These are phyloP conservation scores for Phytopythium ostracodes DNA, from an alignment of 352 stramenopile genomes.

Conservation along the genomic window DNA sequence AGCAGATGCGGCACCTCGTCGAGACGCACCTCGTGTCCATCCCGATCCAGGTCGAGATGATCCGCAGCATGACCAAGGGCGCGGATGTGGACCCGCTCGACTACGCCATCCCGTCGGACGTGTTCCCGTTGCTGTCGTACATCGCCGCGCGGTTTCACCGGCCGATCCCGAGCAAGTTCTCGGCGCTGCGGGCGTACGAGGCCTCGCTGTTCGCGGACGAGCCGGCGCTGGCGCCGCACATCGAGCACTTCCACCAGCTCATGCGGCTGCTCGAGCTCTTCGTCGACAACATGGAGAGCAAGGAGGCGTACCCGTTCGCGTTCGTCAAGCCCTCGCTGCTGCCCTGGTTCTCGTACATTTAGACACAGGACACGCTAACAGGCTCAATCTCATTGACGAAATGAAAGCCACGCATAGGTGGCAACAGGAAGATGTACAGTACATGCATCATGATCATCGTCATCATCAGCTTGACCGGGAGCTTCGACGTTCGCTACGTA, in stretches of 20 bases:
- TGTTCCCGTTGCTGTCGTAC: constrained; percentile 5
- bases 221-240: constrained; percentile 11
- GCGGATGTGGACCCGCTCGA: constrained; percentile 26
- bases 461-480: too few relatives aligned
- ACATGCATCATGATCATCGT: too few relatives aligned
- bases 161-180: constrained; percentile 5
- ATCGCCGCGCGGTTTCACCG: constrained; percentile 3
- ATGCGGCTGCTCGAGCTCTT: constrained; percentile 27
- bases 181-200: constrained; percentile 16
- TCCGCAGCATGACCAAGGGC: constrained; percentile 30
- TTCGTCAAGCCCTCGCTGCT: constrained; percentile 27
- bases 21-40: constrained; percentile 26
- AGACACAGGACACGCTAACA: too few relatives aligned
- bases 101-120: constrained; percentile 52
- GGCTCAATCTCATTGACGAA: too few relatives aligned
- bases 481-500: too few relatives aligned
- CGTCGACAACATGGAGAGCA: constrained; percentile 81
- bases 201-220: constrained; percentile 22
- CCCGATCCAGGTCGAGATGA: constrained; percentile 40
- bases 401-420: too few relatives aligned
- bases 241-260: constrained; percentile 20
- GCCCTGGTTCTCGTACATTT: constrained; percentile 31
- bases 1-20: constrained; percentile 23
- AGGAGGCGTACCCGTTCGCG: too few relatives aligned
- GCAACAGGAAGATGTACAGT: too few relatives aligned